These are phyloP conservation scores for Termitomyces sp. DNA, from an alignment of 768 basidiomycete genomes.

Conservation along the genomic window DNA sequence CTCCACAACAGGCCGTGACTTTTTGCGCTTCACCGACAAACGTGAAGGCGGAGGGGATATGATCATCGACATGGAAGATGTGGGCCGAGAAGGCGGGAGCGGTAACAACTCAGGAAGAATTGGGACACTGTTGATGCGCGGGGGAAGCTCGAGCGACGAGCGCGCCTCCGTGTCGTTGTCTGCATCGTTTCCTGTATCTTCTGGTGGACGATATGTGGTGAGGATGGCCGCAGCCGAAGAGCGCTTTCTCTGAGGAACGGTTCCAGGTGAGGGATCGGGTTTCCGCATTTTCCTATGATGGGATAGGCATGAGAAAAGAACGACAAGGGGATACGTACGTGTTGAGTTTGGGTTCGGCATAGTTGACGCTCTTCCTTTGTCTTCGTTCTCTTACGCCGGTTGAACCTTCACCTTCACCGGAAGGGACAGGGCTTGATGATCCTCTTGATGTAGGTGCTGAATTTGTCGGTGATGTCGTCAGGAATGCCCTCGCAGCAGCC, in stretches of 20 bases:
- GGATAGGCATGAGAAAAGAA: neutral
- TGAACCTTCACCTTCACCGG: constrained; percentile 25
- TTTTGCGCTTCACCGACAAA: constrained; percentile 41
- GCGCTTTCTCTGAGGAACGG: constrained; percentile 38
- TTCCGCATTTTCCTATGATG: constrained; percentile 82
- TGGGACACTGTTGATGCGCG: constrained; percentile 16
- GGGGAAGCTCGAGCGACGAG: constrained; percentile 28
- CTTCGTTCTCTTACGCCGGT: constrained; percentile 49
- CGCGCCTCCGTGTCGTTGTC: constrained; percentile 35
- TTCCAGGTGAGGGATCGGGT: constrained; percentile 51
- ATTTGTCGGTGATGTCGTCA: constrained; percentile 29
- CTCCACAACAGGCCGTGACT: constrained; percentile 41
- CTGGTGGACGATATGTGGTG: constrained; percentile 23
- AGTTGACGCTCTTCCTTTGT: constrained; percentile 76
- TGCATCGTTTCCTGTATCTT: constrained; percentile 22
- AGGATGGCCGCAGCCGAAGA: constrained; percentile 37
- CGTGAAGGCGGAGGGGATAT: constrained; percentile 27
- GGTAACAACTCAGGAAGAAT: constrained; percentile 31
- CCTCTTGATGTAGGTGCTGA: constrained; percentile 44
- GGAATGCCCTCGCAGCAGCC: constrained; percentile 12
- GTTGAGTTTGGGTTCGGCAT: constrained; percentile 84
- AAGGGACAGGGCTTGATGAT: constrained; percentile 39
- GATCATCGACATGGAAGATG: constrained; percentile 27
- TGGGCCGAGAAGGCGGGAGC: constrained; percentile 29
- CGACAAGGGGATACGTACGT: constrained; percentile 48